Percentiles rank a stretch among this genome's conserved stretches.
Evolutionary conservation across 164 flowering plant species (phyloP).

Genomic region (Echeveria elegans): DNA sequence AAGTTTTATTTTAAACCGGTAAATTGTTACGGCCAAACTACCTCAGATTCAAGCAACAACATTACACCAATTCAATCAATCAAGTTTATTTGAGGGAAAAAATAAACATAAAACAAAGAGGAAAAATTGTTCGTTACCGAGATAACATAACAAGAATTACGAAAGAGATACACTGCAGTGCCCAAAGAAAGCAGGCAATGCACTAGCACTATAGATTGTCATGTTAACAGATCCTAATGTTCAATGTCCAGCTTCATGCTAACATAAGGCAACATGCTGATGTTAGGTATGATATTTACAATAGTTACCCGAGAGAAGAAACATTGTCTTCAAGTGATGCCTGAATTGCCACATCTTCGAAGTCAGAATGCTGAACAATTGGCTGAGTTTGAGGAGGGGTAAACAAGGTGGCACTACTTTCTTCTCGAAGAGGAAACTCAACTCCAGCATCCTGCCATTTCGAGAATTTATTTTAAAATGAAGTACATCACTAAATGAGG

Average conservation of each 20-base stretch:
- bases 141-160: neutral
- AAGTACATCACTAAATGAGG: neutral
- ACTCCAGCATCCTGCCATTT: constrained; percentile 28
- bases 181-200: no score
- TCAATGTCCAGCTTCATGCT: no score
- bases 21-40: no score
- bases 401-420: constrained; percentile 50
- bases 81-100: no score
- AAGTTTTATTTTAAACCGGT: no score
- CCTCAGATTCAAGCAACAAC: no score
- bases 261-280: no score
- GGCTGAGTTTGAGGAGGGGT: constrained; percentile 94
- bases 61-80: no score
- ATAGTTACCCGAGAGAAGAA: constrained; percentile 69
- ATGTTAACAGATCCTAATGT: neutral
- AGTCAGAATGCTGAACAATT: constrained; percentile 29
- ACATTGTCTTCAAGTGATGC: constrained; percentile 68
- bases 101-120: neutral
- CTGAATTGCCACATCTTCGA: constrained; percentile 53
- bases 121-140: neutral
- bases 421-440: constrained; percentile 34
- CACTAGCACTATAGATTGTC: no score
- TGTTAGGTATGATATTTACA: neutral
- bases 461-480: neutral
- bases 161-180: neutral